Evolutionary conservation across 140 eudicot species (phyloP).

Genomic region (Erigeron philadelphicus): DNA sequence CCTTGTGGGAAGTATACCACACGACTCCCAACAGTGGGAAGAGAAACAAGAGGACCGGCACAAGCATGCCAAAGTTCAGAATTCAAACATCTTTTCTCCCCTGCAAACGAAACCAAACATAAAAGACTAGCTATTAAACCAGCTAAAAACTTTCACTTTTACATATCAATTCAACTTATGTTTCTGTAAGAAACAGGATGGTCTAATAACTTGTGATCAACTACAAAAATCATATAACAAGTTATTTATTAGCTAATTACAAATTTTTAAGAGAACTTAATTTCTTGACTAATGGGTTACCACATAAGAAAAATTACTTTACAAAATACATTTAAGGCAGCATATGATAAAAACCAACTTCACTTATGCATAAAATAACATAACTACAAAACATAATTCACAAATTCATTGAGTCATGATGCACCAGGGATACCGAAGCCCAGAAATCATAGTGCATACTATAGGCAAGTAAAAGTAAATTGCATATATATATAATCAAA

Average conservation of each 20-base stretch:
- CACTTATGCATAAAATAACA: conserved; percentile 10
- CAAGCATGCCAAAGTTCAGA: conserved; percentile 96
- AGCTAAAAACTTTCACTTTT: background rate
- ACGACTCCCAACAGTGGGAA: conserved; percentile 73
- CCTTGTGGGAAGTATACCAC: conserved; percentile 90
- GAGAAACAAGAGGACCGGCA: conserved; percentile 85
- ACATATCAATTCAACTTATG: background rate
- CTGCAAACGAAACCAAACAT: conserved; percentile 28
- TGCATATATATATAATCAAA: conserved; percentile 10
- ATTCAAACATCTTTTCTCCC: conserved; percentile 77
- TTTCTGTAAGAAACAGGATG: background rate
- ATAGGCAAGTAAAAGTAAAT: background rate
- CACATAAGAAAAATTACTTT: background rate
- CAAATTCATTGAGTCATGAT: background rate
- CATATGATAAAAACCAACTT: conserved; percentile 6
- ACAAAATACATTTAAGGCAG: conserved; percentile 3
- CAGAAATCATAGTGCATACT: background rate
- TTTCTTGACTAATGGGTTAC: background rate
- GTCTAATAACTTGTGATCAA: background rate
- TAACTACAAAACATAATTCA: background rate
- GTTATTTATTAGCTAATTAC: background rate
- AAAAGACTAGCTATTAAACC: background rate
- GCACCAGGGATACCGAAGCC: background rate
- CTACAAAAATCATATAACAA: background rate
- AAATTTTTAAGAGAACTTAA: background rate